Conservation (phyloP, 768 basidiomycete species). For the Phanerodontia chrysosporium region DNA sequence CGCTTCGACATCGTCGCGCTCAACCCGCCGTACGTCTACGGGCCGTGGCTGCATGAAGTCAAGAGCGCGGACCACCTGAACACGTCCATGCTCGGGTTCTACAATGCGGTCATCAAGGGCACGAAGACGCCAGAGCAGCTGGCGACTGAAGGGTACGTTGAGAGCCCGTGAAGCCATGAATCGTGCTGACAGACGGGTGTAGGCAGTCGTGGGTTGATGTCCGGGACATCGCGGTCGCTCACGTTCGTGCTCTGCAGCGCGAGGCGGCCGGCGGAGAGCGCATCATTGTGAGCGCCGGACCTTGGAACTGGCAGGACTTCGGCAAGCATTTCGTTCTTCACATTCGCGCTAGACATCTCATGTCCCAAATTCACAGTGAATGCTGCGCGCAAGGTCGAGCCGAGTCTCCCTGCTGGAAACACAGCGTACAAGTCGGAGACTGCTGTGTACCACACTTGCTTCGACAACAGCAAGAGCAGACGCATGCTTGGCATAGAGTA, state of each 20-base stretch:
- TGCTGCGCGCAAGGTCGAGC: slow-evolving; percentile 6
- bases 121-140: neutral
- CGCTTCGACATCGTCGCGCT: slow-evolving; percentile 32
- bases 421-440: slow-evolving; percentile 16
- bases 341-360: neutral
- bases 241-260: slow-evolving; percentile 10
- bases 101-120: slow-evolving; percentile 26
- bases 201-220: slow-evolving; percentile 17
- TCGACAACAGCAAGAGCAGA: slow-evolving; percentile 6
- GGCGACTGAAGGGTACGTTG: neutral
- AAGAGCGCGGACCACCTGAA: slow-evolving; percentile 32
- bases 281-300: slow-evolving; percentile 28
- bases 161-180: neutral
- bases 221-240: slow-evolving; percentile 15
- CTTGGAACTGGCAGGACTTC: slow-evolving; percentile 11
- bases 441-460: slow-evolving; percentile 16
- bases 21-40: slow-evolving; percentile 33
- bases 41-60: slow-evolving; percentile 14
- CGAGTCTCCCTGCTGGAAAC: slow-evolving; percentile 10
- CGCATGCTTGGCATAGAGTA: slow-evolving; percentile 20
- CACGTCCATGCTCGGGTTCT: slow-evolving; percentile 33
- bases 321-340: neutral
- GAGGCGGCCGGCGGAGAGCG: slow-evolving; percentile 32
- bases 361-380: neutral
- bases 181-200: neutral